Conservation (phyloP, 1,139 yeast genomes). For the Citeromyces hawaiiensis region DNA sequence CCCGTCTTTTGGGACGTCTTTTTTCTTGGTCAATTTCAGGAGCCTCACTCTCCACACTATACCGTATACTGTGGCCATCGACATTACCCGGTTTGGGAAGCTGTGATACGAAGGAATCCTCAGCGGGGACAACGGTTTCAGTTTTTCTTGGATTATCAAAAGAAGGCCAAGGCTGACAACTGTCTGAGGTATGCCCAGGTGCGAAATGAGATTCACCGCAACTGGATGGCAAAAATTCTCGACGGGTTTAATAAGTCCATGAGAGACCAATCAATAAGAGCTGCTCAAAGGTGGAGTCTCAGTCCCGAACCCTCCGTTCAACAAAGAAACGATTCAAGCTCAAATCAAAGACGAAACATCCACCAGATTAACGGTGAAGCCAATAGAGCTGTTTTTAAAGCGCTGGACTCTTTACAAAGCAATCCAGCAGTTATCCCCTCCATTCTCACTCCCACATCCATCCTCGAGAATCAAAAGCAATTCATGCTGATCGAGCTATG, state of each 20-base stretch:
- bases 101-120: too few species aligned
- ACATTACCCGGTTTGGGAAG: too few species aligned
- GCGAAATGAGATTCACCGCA: conserved; percentile 14
- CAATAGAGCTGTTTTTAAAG: background rate
- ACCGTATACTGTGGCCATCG: too few species aligned
- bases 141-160: conserved; percentile 15
- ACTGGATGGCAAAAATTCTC: conserved; percentile 11
- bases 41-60: too few species aligned
- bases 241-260: background rate
- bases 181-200: conserved; percentile 14
- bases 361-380: background rate
- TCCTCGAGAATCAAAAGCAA: conserved; percentile 6
- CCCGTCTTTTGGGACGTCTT: too few species aligned
- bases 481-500: conserved; percentile 12
- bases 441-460: too few species aligned
- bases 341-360: background rate
- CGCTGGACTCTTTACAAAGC: background rate
- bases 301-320: background rate
- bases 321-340: background rate
- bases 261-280: background rate
- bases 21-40: too few species aligned
- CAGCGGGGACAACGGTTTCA: conserved; percentile 14
- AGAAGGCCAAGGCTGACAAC: conserved; percentile 16
- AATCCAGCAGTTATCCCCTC: background rate
- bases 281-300: background rate